phyloP scores from a whole-genome alignment of 768 basidiomycete species.

The Boletus rufocinnamomeus region DNA sequence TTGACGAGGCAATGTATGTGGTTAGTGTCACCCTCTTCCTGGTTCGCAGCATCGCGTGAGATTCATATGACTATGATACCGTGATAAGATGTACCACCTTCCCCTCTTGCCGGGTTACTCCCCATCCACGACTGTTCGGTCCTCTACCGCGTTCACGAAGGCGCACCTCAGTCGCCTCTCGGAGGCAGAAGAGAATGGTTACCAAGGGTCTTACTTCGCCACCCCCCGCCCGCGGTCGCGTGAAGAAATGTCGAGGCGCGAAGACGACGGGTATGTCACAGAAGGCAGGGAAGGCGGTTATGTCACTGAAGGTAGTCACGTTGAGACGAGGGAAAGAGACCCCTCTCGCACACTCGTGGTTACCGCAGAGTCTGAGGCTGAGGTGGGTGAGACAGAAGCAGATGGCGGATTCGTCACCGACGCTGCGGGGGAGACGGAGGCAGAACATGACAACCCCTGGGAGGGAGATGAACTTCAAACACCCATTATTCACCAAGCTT shows the following conservation, averaged over 20 bases:
- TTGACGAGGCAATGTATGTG: conserved; percentile 92
- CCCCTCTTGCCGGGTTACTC: conserved; percentile 92
- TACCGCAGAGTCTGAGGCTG: conserved; percentile 12
- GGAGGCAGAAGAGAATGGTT: conserved; percentile 88
- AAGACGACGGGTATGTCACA: conserved; percentile 28
- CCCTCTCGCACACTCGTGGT: neutral
- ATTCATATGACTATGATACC: neutral
- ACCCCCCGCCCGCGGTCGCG: conserved; percentile 19
- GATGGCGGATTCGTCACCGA: conserved; percentile 18
- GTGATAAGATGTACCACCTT: conserved; percentile 79
- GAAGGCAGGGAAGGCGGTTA: conserved; percentile 55
- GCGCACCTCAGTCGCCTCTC: conserved; percentile 70
- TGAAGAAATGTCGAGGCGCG: conserved; percentile 18
- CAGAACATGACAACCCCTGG: conserved; percentile 7
- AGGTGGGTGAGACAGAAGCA: conserved; percentile 10
- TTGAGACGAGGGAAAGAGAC: conserved; percentile 8
- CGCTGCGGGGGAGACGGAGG: conserved; percentile 15
- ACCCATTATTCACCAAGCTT: conserved; percentile 3
- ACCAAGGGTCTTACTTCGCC: conserved; percentile 83
- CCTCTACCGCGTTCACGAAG: conserved; percentile 63
- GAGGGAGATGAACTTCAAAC: conserved; percentile 7
- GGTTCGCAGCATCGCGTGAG: neutral
- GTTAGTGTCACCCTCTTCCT: conserved; percentile 47
- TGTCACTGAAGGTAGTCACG: conserved; percentile 44
- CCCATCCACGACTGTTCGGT: conserved; percentile 81